Conservation (phyloP, 2,329 filamentous ascomycete genomes). For the Aspergillus fumigatus region DNA sequence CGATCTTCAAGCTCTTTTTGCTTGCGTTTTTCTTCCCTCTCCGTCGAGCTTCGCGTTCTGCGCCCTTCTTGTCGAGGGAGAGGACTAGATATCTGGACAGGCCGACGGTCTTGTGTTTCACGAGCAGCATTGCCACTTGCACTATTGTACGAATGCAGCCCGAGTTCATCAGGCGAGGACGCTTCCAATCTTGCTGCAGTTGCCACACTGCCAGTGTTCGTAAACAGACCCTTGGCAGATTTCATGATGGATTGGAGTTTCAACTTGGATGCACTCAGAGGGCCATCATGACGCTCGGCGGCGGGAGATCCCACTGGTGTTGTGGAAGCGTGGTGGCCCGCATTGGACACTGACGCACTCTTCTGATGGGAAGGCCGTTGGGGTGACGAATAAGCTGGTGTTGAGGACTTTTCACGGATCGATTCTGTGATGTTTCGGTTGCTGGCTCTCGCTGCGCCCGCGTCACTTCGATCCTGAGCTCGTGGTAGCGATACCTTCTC, state of each 20-base stretch:
- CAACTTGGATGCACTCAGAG: slow-evolving; percentile 86
- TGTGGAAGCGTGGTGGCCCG: slow-evolving; percentile 48
- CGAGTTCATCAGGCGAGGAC: slow-evolving; percentile 39
- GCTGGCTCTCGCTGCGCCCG: slow-evolving; percentile 12
- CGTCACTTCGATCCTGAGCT: slow-evolving; percentile 10
- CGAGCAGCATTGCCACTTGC: slow-evolving; percentile 19
- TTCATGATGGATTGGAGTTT: slow-evolving; percentile 88
- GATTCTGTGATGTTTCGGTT: slow-evolving; percentile 24
- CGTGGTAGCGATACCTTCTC: slow-evolving; percentile 2
- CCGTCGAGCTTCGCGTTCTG: slow-evolving; percentile 56
- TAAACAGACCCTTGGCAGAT: slow-evolving; percentile 79
- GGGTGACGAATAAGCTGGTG: slow-evolving; percentile 54
- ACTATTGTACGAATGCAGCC: slow-evolving; percentile 25
- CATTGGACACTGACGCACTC: slow-evolving; percentile 57
- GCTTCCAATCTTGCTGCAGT: slow-evolving; percentile 56
- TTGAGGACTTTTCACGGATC: slow-evolving; percentile 61
- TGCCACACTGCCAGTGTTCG: slow-evolving; percentile 62
- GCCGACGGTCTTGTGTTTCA: slow-evolving; percentile 15
- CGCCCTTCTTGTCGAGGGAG: slow-evolving; percentile 34
- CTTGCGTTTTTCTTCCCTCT: slow-evolving; percentile 46
- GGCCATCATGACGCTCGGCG: slow-evolving; percentile 60
- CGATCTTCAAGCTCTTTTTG: slow-evolving; percentile 30
- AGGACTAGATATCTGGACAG: slow-evolving; percentile 26
- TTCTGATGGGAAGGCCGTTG: slow-evolving; percentile 52
- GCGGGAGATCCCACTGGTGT: slow-evolving; percentile 54